Evolutionary conservation across 805 yeast genomes (phyloP).

Genomic region (Wickerhamomyces bisporus): DNA sequence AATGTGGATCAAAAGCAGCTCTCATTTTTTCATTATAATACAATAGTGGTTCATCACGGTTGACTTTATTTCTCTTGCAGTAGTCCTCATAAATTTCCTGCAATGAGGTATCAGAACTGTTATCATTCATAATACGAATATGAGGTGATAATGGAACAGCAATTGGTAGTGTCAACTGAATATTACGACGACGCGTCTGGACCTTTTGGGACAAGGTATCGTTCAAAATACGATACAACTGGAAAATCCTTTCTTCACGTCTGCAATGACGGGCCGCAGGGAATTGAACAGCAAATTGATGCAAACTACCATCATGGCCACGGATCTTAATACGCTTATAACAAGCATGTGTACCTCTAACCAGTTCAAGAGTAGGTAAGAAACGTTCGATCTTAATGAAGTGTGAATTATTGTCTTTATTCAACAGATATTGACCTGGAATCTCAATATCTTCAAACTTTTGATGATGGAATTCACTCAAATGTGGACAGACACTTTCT

Average conservation of each 20-base stretch:
- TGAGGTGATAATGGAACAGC: conserved; percentile 95
- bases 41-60: conserved; percentile 86
- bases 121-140: conserved; percentile 85
- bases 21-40: conserved; percentile 80
- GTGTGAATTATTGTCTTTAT: conserved; percentile 83
- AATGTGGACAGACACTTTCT: conserved; percentile 89
- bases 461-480: conserved; percentile 96
- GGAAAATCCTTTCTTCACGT: conserved; percentile 92
- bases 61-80: conserved; percentile 67
- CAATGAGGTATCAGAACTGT: conserved; percentile 64
- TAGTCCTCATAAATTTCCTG: conserved; percentile 83
- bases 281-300: conserved; percentile 92
- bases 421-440: conserved; percentile 92
- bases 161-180: conserved; percentile 80
- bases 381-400: conserved; percentile 92
- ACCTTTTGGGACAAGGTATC: conserved; percentile 74
- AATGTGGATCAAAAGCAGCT: conserved; percentile 88
- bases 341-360: conserved; percentile 87
- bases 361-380: conserved; percentile 80
- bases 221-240: conserved; percentile 83
- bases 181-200: conserved; percentile 80
- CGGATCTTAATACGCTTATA: conserved; percentile 84
- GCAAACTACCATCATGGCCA: conserved; percentile 89
- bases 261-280: conserved; percentile 98
- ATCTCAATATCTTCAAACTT: conserved; percentile 96